phyloP scores from a whole-genome alignment of 2,329 filamentous ascomycete species.

The Diaporthe sp. region DNA sequence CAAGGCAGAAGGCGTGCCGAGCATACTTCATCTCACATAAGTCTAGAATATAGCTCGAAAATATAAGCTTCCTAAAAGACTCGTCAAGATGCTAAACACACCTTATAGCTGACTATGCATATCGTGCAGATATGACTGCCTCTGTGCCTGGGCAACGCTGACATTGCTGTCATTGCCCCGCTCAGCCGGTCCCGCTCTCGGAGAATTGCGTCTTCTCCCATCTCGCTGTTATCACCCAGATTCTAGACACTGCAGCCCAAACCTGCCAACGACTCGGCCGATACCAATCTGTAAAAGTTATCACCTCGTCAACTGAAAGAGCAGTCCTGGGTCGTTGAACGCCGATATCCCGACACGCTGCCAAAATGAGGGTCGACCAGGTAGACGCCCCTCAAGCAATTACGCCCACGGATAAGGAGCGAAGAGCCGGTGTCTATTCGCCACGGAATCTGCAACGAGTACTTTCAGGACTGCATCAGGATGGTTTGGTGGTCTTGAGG shows the following conservation, averaged over 20 bases:
- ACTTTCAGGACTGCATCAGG: slow-evolving; percentile 43
- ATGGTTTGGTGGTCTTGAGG: slow-evolving; percentile 44
- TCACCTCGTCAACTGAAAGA: background rate
- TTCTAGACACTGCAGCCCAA: too few relatives aligned
- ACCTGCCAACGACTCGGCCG: background rate
- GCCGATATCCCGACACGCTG: too few relatives aligned
- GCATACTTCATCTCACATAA: too few relatives aligned
- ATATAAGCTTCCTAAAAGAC: background rate
- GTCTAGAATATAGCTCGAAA: too few relatives aligned
- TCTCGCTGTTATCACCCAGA: background rate
- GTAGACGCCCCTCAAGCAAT: slow-evolving; percentile 33
- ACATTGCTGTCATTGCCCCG: background rate
- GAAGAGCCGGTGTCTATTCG: slow-evolving; percentile 31
- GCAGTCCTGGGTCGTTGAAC: background rate
- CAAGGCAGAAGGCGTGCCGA: too few relatives aligned
- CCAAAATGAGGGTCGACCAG: background rate
- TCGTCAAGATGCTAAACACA: background rate
- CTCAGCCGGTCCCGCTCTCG: slow-evolving; percentile 11
- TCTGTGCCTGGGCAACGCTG: background rate
- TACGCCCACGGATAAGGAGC: slow-evolving; percentile 33
- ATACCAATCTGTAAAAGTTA: too few relatives aligned
- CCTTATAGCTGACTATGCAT: background rate
- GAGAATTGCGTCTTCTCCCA: background rate
- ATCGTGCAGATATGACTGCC: background rate
- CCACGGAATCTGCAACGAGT: slow-evolving; percentile 37